Percentiles rank a stretch among this genome's conserved stretches.
These are phyloP conservation scores for Crithidia acanthocephali DNA, from an alignment of 208 protist genomes.

Conservation along the genomic window DNA sequence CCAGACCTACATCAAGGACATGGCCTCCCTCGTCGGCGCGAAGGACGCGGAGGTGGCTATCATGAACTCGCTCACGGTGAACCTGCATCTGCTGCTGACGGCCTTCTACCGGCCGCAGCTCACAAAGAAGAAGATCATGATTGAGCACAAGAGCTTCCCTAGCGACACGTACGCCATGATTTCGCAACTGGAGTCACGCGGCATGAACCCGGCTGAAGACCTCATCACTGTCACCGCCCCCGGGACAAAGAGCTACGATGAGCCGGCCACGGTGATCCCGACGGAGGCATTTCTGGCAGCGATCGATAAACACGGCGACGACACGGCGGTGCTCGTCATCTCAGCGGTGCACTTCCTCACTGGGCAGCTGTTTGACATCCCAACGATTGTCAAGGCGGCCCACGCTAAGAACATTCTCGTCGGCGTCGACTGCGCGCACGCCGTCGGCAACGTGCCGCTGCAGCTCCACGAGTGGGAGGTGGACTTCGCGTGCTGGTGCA, in stretches of 20 bases:
- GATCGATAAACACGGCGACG: conserved; percentile 86
- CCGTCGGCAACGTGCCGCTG: conserved; percentile 94
- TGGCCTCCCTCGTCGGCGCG: conserved; percentile 86
- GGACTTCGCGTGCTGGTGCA: conserved; percentile 97
- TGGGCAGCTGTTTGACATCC: conserved; percentile 94
- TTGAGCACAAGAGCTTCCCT: conserved; percentile 80
- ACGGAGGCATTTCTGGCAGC: conserved; percentile 83
- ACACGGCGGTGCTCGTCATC: conserved; percentile 90
- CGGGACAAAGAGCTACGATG: conserved; percentile 52
- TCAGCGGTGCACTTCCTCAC: conserved; percentile 95
- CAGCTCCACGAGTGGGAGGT: conserved; percentile 96
- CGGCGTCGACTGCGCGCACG: conserved; percentile 95
- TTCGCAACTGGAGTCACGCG: conserved; percentile 89
- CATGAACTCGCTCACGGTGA: conserved; percentile 96
- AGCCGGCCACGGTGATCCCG: conserved; percentile 42
- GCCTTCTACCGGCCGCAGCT: conserved; percentile 94
- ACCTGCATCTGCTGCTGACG: conserved; percentile 92
- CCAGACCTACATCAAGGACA: conserved; percentile 61
- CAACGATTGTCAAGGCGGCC: conserved; percentile 87
- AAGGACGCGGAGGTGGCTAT: conserved; percentile 85
- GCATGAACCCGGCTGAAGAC: conserved; percentile 63
- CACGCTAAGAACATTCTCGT: conserved; percentile 84
- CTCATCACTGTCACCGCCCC: conserved; percentile 57
- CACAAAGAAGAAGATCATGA: conserved; percentile 92
- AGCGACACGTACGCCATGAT: conserved; percentile 81